Conservation (phyloP, 2,329 filamentous ascomycete species). For the Aspergillus fumigatiaffinis region DNA sequence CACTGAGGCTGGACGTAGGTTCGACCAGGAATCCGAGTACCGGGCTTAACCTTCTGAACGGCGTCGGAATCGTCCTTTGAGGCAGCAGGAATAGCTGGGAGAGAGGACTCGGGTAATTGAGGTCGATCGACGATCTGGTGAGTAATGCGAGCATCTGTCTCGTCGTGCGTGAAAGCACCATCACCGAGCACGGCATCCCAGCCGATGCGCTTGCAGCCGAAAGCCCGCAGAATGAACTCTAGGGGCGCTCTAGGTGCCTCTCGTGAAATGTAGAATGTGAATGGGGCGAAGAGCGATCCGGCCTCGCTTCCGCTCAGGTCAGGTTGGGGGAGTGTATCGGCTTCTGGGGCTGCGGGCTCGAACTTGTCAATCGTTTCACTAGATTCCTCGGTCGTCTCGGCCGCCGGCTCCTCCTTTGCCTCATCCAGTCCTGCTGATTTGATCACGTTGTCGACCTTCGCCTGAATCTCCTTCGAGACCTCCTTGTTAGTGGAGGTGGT, state of each 20-base stretch:
- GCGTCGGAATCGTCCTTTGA: slow-evolving; percentile 46
- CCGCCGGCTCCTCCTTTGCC: slow-evolving; percentile 40
- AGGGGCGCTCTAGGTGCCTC: slow-evolving; percentile 87
- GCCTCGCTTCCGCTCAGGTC: slow-evolving; percentile 61
- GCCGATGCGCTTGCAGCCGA: slow-evolving; percentile 91
- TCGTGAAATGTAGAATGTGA: slow-evolving; percentile 87
- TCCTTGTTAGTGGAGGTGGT: slow-evolving; percentile 49
- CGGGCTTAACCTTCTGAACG: slow-evolving; percentile 49
- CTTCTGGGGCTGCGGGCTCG: slow-evolving; percentile 75
- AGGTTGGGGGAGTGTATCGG: slow-evolving; percentile 82
- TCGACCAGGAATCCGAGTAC: slow-evolving; percentile 80
- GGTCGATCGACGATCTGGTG: slow-evolving; percentile 96
- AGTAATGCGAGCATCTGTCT: slow-evolving; percentile 82
- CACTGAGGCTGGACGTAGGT: slow-evolving; percentile 96
- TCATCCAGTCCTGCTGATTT: slow-evolving; percentile 40
- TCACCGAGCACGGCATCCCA: slow-evolving; percentile 91
- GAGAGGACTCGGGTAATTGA: slow-evolving; percentile 57
- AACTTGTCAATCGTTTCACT: slow-evolving; percentile 82
- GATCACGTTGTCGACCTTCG: slow-evolving; percentile 58
- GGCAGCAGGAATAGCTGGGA: slow-evolving; percentile 40
- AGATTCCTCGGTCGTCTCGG: slow-evolving; percentile 46
- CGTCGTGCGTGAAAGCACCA: slow-evolving; percentile 86
- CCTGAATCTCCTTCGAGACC: slow-evolving; percentile 67
- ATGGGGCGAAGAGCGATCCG: slow-evolving; percentile 76
- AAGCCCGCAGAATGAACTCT: slow-evolving; percentile 88